Evolutionary conservation across 1,139 yeast species (phyloP).

Genomic region (Geotrichum siamense): DNA sequence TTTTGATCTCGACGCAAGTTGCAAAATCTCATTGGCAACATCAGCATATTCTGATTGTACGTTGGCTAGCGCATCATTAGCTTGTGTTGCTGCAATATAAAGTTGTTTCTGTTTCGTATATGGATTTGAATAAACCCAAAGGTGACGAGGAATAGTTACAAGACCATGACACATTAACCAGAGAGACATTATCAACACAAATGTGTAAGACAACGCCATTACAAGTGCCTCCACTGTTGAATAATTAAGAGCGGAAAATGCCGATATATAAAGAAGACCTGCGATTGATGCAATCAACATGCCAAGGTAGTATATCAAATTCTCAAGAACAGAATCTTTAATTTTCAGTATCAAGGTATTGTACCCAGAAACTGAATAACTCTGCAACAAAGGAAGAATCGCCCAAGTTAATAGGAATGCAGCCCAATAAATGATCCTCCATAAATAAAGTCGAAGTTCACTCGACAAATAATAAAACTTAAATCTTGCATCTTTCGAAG

Average conservation of each 20-base stretch:
- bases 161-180: slow-evolving; percentile 86
- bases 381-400: slow-evolving; percentile 62
- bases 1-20: slow-evolving; percentile 35
- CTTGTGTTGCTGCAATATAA: slow-evolving; percentile 50
- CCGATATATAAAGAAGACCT: slow-evolving; percentile 46
- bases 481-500: slow-evolving; percentile 23
- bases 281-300: slow-evolving; percentile 47
- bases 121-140: slow-evolving; percentile 47
- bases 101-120: slow-evolving; percentile 37
- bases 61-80: slow-evolving; percentile 60
- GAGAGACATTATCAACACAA: slow-evolving; percentile 63
- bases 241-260: slow-evolving; percentile 53
- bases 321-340: slow-evolving; percentile 50
- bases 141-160: slow-evolving; percentile 54
- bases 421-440: slow-evolving; percentile 76
- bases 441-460: slow-evolving; percentile 44
- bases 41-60: slow-evolving; percentile 57
- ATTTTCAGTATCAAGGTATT: slow-evolving; percentile 43
- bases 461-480: slow-evolving; percentile 41
- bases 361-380: slow-evolving; percentile 66
- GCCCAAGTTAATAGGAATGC: slow-evolving; percentile 71
- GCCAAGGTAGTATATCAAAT: slow-evolving; percentile 53
- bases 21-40: slow-evolving; percentile 53
- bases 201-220: slow-evolving; percentile 71
- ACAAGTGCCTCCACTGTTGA: slow-evolving; percentile 54